Conservation (phyloP, 2,329 filamentous ascomycete genomes). For the Xylariaceae sp. region DNA sequence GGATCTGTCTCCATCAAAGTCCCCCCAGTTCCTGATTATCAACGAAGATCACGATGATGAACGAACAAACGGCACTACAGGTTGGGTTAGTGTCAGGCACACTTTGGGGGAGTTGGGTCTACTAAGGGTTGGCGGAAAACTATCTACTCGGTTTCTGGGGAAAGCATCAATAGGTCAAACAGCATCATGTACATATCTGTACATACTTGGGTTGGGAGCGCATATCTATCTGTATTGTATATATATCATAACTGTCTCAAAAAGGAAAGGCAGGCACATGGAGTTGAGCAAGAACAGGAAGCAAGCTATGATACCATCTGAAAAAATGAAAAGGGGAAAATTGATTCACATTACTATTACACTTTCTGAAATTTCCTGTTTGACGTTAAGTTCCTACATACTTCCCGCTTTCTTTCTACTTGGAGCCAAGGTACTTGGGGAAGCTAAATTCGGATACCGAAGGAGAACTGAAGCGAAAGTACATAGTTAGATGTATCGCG, state of each 20-base stretch:
- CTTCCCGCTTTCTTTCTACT: no score
- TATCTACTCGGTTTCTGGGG: no score
- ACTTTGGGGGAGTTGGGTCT: no score
- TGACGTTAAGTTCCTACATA: no score
- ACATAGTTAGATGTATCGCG: constrained; percentile 6
- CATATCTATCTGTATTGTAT: constrained; percentile 14
- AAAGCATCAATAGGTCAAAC: no score
- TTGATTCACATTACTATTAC: no score
- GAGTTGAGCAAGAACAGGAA: constrained; percentile 6
- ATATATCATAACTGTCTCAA: constrained; percentile 4
- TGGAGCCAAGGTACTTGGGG: no score
- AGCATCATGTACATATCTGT: constrained; percentile 7
- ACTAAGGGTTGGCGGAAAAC: no score
- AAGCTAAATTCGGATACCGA: constrained; percentile 5
- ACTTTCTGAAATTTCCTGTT: no score
- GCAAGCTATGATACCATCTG: no score
- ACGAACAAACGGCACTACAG: constrained; percentile 8
- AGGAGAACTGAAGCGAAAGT: not conserved
- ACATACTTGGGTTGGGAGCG: constrained; percentile 12
- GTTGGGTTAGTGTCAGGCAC: no score
- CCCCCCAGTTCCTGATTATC: constrained; percentile 8
- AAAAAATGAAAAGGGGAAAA: no score
- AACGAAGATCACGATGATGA: constrained; percentile 12
- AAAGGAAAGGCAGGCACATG: constrained; percentile 7
- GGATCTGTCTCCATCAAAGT: constrained; percentile 3